Base-by-base conservation (phyloP, 2,329 filamentous ascomycete genomes). In the Penicillium nordicum region DNA sequence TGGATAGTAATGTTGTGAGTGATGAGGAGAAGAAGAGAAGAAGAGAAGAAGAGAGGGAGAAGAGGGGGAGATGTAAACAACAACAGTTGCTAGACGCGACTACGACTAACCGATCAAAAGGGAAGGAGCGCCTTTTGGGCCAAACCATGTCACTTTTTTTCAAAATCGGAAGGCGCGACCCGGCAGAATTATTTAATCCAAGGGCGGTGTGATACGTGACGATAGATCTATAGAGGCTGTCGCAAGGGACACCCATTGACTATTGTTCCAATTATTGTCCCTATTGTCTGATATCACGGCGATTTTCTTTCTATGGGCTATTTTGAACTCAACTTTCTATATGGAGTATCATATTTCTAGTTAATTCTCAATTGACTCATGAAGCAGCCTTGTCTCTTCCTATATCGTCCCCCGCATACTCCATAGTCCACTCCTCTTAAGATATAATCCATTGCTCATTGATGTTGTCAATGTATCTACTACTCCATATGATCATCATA, bases 121-220 rank as follows among this genome's bases (percentile, higher is more conserved):
- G 37, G 52, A 54, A 54, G 52, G 52, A 54, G 38, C 45, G 11
- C 29, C 43, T 36, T 37, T 47, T 50, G 12, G 44, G 23, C 37
- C 37, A 23, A 49, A 42, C 25, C 30, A 43, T 54, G 18, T 43
- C 49, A 54, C 52, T 55, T 55, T 43, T 37, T 37, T 55, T 50
- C 21, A 50, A 36, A 55, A 30, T 34, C 23, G 52, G 52, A 50
- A 55, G 46, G 40, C 38, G 46, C 52, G 45, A 50, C 10, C 21
- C 6, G 52, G 52, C 52, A 55, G 46, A 50, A 55, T 55, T 55
- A 16, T 36, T 23, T 38, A 16, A 4, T 30, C 9, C 1, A 1
- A 30, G 7, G 52, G 45, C 46, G 45, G 52, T 43, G 10, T 54
- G 21, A 11, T 14, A 32, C 30, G 11, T 32, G 30, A 12, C 4